Conservation (phyloP, 768 basidiomycete genomes). For the Gymnopilus dilepis region DNA sequence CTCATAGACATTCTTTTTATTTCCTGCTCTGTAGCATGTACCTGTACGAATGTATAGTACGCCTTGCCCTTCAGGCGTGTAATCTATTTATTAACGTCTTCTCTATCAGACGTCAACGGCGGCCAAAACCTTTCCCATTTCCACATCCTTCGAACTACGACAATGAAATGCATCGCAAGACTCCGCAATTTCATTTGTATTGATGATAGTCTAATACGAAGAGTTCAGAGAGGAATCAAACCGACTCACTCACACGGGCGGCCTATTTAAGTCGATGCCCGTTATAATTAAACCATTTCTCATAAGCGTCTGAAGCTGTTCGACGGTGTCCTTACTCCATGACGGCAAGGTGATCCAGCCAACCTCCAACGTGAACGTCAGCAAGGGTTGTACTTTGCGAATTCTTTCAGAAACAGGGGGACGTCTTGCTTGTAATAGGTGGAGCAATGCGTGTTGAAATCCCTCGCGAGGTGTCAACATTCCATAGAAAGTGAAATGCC, state of each 20-base stretch:
- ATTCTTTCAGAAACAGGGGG: neutral
- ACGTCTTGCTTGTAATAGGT: neutral
- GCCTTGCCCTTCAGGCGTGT: neutral
- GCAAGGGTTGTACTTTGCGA: neutral
- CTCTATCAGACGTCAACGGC: no score
- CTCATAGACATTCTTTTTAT: neutral
- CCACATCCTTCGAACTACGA: no score
- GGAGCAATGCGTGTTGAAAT: neutral
- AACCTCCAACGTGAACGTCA: neutral
- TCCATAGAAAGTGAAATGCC: conserved; percentile 7
- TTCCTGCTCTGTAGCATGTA: neutral
- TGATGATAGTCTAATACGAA: neutral
- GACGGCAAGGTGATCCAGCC: no score
- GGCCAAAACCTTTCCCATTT: no score
- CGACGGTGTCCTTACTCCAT: neutral
- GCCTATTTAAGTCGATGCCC: neutral
- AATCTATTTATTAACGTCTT: neutral
- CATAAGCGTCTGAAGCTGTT: neutral
- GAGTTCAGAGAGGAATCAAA: neutral
- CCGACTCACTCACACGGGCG: neutral
- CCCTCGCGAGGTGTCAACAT: neutral
- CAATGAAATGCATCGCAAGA: no score
- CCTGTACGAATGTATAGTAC: neutral
- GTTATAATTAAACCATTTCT: neutral
- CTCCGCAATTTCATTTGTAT: no score